Conservation (phyloP, 768 basidiomycete genomes). For the Tylopilus subfusipes region DNA sequence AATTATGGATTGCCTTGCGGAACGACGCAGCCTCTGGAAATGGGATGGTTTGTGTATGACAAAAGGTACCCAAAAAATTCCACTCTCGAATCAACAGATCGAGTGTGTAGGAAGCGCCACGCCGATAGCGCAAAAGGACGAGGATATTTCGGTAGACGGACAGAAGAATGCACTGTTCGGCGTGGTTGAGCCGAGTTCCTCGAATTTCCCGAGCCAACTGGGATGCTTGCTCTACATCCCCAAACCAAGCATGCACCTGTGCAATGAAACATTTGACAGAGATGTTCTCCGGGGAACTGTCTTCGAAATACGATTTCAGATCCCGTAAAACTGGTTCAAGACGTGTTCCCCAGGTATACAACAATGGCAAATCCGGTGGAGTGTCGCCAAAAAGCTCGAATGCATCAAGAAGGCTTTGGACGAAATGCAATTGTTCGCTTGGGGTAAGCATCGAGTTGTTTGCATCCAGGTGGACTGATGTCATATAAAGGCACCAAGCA, state of each 20-base stretch:
- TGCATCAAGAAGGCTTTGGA: slow-evolving; percentile 21
- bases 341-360: slow-evolving; percentile 37
- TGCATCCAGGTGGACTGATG: slow-evolving; percentile 9
- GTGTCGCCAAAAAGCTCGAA: slow-evolving; percentile 14
- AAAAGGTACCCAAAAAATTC: slow-evolving; percentile 28
- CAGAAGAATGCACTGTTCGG: slow-evolving; percentile 23
- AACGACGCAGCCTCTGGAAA: slow-evolving; percentile 24
- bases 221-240: slow-evolving; percentile 35
- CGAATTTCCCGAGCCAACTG: slow-evolving; percentile 26
- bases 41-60: slow-evolving; percentile 3
- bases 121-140: slow-evolving; percentile 33
- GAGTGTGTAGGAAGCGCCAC: slow-evolving; percentile 33
- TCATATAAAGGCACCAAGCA: slow-evolving; percentile 40
- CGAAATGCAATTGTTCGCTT: slow-evolving; percentile 26
- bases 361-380: slow-evolving; percentile 14
- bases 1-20: slow-evolving; percentile 23
- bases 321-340: slow-evolving; percentile 33
- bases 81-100: slow-evolving; percentile 41
- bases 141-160: slow-evolving; percentile 38
- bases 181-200: slow-evolving; percentile 15
- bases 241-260: slow-evolving; percentile 36
- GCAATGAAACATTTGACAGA: slow-evolving; percentile 30
- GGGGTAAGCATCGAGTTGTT: slow-evolving; percentile 14
- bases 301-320: slow-evolving; percentile 23
- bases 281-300: slow-evolving; percentile 16